These are phyloP conservation scores for Torulaspora quercuum DNA, from an alignment of 805 yeast species.

Conservation along the genomic window DNA sequence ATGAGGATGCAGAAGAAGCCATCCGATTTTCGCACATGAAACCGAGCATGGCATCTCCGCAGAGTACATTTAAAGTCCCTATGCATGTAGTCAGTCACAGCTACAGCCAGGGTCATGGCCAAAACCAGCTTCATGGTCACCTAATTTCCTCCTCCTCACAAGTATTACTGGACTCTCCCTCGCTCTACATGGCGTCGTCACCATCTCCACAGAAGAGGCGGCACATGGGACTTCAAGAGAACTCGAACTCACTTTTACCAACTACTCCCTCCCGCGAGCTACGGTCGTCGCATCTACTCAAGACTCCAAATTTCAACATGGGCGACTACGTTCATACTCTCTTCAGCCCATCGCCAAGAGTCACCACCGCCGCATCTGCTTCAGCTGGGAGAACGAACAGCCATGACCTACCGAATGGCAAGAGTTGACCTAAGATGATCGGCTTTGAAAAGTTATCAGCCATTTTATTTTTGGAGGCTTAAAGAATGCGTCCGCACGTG, in stretches of 20 bases:
- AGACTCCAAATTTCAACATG: conserved; percentile 37
- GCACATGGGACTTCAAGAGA: conserved; percentile 4
- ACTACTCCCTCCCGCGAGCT: conserved; percentile 34
- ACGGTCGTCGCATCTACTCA: conserved; percentile 20
- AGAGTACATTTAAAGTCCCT: conserved; percentile 33
- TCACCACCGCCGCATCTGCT: conserved; percentile 12
- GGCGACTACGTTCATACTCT: conserved; percentile 38
- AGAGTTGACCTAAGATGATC: conserved; percentile 1
- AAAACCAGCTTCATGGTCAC: no score
- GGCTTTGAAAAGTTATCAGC: no score
- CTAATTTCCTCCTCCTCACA: conserved; percentile 15
- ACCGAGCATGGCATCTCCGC: conserved; percentile 31
- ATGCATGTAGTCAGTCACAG: conserved; percentile 6
- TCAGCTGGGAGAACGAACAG: conserved; percentile 2
- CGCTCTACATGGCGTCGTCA: conserved; percentile 19
- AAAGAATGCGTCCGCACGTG: no score
- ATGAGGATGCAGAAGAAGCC: conserved; percentile 20
- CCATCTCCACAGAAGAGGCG: conserved; percentile 22
- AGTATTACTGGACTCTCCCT: conserved; percentile 31
- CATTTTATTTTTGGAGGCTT: no score
- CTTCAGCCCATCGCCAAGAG: conserved; percentile 38
- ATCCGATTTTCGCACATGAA: conserved; percentile 32
- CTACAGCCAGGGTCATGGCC: conserved; percentile 4
- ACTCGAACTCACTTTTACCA: conserved; percentile 18
- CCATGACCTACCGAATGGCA: conserved; percentile 4